Evolutionary conservation across 2,329 filamentous ascomycete species (phyloP).

Genomic region (Colletotrichum cuscutae): DNA sequence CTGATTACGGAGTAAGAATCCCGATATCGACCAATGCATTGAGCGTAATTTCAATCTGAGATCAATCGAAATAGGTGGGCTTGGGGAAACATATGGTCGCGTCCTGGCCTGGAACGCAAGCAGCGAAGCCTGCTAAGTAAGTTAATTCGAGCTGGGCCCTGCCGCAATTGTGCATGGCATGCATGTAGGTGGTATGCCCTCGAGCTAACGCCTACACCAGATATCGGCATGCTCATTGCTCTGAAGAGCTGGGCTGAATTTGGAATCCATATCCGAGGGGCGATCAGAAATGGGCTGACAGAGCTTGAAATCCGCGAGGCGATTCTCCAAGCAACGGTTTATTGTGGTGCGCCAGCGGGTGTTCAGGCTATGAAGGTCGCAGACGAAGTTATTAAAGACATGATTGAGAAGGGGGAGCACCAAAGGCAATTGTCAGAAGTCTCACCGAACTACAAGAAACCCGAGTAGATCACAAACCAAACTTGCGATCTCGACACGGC

Average conservation of each 20-base stretch:
- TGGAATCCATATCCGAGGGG: slow-evolving; percentile 69
- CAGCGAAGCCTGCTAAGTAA: slow-evolving; percentile 65
- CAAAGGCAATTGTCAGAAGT: slow-evolving; percentile 35
- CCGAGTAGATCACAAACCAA: background rate
- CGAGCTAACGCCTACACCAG: slow-evolving; percentile 15
- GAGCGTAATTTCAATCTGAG: background rate
- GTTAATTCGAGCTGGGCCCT: background rate
- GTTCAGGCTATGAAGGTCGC: slow-evolving; percentile 47
- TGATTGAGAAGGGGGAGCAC: slow-evolving; percentile 41
- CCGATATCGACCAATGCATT: no score
- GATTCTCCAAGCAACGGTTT: slow-evolving; percentile 54
- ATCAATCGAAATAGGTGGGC: slow-evolving; percentile 43
- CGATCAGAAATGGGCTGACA: slow-evolving; percentile 68
- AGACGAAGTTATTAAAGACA: slow-evolving; percentile 39
- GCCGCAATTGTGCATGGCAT: background rate
- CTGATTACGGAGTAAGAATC: slow-evolving; percentile 64
- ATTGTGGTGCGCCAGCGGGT: slow-evolving; percentile 53
- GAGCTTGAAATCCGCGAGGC: slow-evolving; percentile 67
- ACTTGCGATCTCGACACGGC: no score
- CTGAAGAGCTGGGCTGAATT: slow-evolving; percentile 68
- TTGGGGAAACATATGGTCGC: slow-evolving; percentile 72
- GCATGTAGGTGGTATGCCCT: no score
- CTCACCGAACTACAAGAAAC: slow-evolving; percentile 14
- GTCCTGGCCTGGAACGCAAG: slow-evolving; percentile 69
- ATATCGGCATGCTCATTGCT: slow-evolving; percentile 72